phyloP scores from a whole-genome alignment of 129 eudicot genomes.

The Mikania micrantha region DNA sequence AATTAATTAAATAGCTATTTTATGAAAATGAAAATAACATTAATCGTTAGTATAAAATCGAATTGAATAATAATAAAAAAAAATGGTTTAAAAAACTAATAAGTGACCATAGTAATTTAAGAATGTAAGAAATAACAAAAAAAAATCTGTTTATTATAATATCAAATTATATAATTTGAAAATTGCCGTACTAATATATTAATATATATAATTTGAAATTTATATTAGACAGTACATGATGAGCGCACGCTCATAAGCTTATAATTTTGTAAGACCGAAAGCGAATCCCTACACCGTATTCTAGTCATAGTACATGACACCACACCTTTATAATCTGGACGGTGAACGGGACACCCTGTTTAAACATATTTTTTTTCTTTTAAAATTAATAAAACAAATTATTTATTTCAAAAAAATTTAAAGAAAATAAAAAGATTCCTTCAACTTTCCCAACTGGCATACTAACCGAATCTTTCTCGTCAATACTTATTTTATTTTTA shows the following conservation, averaged over 20 bases:
- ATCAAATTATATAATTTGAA: no score
- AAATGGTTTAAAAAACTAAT: no score
- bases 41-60: no score
- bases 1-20: no score
- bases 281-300: neutral
- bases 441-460: slow-evolving; percentile 28
- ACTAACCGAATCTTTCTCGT: slow-evolving; percentile 23
- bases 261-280: slow-evolving; percentile 2
- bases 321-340: slow-evolving; percentile 19
- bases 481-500: neutral
- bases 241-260: neutral
- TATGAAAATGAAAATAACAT: no score
- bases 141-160: no score
- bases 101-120: no score
- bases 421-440: neutral
- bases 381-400: neutral
- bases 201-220: no score
- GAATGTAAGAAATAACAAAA: no score
- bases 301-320: neutral
- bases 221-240: neutral
- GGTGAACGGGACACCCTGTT: slow-evolving; percentile 22
- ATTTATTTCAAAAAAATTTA: neutral
- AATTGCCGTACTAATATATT: no score
- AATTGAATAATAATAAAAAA: no score
- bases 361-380: neutral